Base-by-base conservation (phyloP, 1,284 basidiomycete species). In the Trametes versicolor region DNA sequence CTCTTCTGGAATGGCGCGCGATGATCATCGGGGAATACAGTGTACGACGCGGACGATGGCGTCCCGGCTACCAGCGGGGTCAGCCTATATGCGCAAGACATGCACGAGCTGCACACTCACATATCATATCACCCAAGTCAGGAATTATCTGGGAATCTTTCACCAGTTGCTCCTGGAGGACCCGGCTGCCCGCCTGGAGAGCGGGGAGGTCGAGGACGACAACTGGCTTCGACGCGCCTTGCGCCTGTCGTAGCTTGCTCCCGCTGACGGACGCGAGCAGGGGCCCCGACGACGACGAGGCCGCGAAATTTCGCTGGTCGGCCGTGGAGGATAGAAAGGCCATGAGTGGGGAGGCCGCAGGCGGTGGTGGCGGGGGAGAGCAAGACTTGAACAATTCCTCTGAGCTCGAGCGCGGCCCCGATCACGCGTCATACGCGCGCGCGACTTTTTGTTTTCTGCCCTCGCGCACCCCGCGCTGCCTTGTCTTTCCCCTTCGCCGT, bases 1-100 rank as follows among this genome's bases (percentile, higher is more conserved):
- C 87, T 83, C 77, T 93, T 93, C 77, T 93, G 90, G 76, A 92
- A 95, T 0, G 94, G 94, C 5, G 91, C 86, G 74, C 92, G 89
- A 60, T 86, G 87, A 72, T 94, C 90, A 67, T 93, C 92, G 2
- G 90, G 88, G 72, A 89, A 91, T 49, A 93, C 80, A 63, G 86
- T 93, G 75, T 96, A 96, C 19, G 86, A 84, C 10, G 87, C 84
- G 19, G 91, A 93, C n/a, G 88, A 88, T 60, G 87, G 84, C 50
- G 81, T 83, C 62, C 85, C 84, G 47, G 87, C 89, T 90, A 64
- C 50, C 47, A 23, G 70, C 67, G 43, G 56, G 41, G 47, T 68
- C 32, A 67, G 29, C 37, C 41, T 57, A n/a, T 39, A 45, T 39
- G 54, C 21, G 53, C 17, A 48, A 47, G n/a, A 9, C 43, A 34